phyloP scores from a whole-genome alignment of 2,329 filamentous ascomycete genomes.

The Neofusicoccum cordaticola region DNA sequence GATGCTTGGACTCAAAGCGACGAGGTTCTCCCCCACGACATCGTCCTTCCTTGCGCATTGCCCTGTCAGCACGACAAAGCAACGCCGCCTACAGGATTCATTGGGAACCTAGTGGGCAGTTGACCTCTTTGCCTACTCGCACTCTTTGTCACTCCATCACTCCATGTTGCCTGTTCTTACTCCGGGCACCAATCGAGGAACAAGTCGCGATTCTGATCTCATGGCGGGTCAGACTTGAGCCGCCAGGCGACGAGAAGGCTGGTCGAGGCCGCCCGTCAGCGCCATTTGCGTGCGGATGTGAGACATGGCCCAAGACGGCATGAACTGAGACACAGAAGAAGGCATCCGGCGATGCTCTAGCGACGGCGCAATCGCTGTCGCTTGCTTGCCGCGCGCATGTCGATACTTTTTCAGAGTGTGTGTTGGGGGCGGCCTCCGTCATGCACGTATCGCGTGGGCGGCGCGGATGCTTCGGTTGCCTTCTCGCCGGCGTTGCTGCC shows the following conservation, averaged over 20 bases:
- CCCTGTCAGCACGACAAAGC: no score
- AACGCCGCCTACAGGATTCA: no score
- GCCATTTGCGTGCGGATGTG: background rate
- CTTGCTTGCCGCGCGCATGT: slow-evolving; percentile 7
- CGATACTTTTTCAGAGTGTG: background rate
- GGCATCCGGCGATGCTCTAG: background rate
- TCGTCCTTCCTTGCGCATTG: no score
- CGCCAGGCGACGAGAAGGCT: background rate
- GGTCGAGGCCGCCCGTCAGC: slow-evolving; percentile 2
- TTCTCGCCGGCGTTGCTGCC: background rate
- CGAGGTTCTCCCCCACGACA: no score
- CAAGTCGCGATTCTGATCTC: background rate
- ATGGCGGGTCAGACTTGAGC: background rate
- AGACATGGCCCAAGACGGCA: background rate
- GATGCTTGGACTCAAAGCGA: no score
- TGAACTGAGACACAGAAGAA: background rate
- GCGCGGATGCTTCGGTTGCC: background rate
- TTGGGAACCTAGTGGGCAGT: no score
- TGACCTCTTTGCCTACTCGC: no score
- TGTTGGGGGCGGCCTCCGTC: background rate
- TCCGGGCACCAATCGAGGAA: background rate
- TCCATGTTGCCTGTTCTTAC: background rate
- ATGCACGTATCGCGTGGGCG: background rate
- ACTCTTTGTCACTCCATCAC: background rate
- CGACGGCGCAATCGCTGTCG: background rate